Evolutionary conservation across 2,329 filamentous ascomycete genomes (phyloP).

Genomic region (Stemphylium vesicarium): DNA sequence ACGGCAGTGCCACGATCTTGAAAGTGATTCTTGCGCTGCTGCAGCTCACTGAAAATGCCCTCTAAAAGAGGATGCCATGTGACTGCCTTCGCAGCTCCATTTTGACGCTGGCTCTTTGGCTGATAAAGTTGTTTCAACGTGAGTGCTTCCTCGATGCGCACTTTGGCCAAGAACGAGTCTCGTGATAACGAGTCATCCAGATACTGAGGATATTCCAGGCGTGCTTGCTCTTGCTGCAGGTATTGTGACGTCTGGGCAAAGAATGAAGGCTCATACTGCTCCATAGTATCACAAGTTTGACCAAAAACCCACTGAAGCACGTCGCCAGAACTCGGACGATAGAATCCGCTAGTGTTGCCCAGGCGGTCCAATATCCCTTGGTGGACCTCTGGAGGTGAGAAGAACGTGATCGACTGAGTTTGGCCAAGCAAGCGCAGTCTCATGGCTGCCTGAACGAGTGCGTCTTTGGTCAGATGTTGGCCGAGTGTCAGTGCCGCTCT

Average conservation of each 20-base stretch:
- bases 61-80: conserved; percentile 35
- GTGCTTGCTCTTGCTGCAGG: conserved; percentile 61
- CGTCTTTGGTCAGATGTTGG: conserved; percentile 65
- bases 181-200: conserved; percentile 43
- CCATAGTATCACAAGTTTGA: conserved; percentile 66
- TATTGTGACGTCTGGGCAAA: conserved; percentile 67
- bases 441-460: conserved; percentile 72
- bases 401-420: conserved; percentile 62
- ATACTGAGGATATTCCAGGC: conserved; percentile 52
- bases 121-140: conserved; percentile 66
- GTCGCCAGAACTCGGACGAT: conserved; percentile 55
- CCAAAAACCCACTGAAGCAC: conserved; percentile 68
- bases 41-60: conserved; percentile 46
- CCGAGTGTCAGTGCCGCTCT: conserved; percentile 63
- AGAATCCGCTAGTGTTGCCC: background rate
- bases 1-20: conserved; percentile 55
- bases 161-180: conserved; percentile 50
- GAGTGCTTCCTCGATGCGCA: conserved; percentile 63
- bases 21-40: conserved; percentile 42
- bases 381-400: conserved; percentile 66
- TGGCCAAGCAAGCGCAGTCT: conserved; percentile 64
- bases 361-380: conserved; percentile 61
- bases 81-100: conserved; percentile 7
- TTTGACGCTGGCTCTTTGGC: conserved; percentile 24
- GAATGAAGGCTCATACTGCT: conserved; percentile 65